Base-by-base conservation (phyloP, 2,329 filamentous ascomycete genomes). In the Akanthomyces uredinophilus region DNA sequence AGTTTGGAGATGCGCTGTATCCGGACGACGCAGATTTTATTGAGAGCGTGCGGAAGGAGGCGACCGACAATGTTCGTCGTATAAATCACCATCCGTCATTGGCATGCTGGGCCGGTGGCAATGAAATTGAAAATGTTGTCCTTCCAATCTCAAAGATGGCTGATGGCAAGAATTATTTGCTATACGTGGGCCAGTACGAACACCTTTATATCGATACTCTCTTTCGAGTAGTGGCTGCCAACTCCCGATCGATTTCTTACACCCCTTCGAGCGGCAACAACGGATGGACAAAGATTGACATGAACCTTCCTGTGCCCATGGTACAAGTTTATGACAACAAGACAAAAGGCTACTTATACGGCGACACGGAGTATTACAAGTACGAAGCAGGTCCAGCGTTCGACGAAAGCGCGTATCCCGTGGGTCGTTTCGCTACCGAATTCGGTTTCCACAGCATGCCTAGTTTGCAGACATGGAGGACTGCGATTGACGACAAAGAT, bases 1-100 rank as follows among this genome's bases (percentile, higher is more conserved):
- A 87, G 66, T 87, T 86, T 67, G 81, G 82, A 13, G 84, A 86
- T 69, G 78, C 83, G 0, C 71, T 87, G 3, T 87, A 87, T 67
- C 85, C 85, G 0, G 78, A 83, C 1, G 71, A 82, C 55, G 65
- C 75, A 0, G 76, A 75, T 0, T 87, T 86, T 66, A 69, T 87
- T 0, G 80, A 82, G 5, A 86, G 85, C 61, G 78, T 82, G 11
- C 74, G 78, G 14, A 74, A 78, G 18, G 85, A 87, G 66, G 83
- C 83, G 5, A 73, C 78, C 5, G 87, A 87, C 64, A 82, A 87
- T 57, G 83, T 87, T 8, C 78, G 85, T n/a, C 74, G 85, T 20
- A 73, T 84, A 22, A 87, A 86, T 56, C 83, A 86, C 65, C 84
- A 87, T 67, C 84, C 82, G 3, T 83, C 81, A 0, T 69, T 84